Evolutionary conservation across 768 basidiomycete genomes (phyloP).

Genomic region (Pleurotus pulmonarius): DNA sequence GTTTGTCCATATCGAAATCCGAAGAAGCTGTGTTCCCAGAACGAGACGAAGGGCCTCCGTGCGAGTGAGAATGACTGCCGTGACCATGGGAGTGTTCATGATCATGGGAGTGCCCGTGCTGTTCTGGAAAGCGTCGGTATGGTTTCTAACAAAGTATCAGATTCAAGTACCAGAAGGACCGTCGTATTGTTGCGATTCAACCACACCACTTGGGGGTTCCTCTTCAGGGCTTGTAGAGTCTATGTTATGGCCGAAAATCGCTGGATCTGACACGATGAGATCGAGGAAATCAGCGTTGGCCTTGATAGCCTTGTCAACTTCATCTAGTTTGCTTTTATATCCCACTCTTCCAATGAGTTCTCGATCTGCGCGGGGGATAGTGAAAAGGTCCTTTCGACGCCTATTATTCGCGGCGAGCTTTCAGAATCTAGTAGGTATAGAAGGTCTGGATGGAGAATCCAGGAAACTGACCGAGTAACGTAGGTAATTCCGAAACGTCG

Average conservation of each 20-base stretch:
- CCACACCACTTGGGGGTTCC: slow-evolving; percentile 24
- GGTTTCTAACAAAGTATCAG: background rate
- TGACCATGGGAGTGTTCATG: slow-evolving; percentile 30
- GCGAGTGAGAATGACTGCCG: slow-evolving; percentile 23
- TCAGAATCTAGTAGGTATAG: slow-evolving; percentile 3
- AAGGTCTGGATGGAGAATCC: slow-evolving; percentile 5
- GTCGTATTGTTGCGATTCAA: slow-evolving; percentile 7
- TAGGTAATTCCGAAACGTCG: slow-evolving; percentile 73
- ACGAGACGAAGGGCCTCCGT: slow-evolving; percentile 11
- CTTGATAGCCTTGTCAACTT: slow-evolving; percentile 77
- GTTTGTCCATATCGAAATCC: slow-evolving; percentile 84
- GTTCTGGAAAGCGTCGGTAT: slow-evolving; percentile 17
- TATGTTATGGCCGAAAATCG: slow-evolving; percentile 65
- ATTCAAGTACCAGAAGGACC: background rate
- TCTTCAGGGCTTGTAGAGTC: slow-evolving; percentile 18
- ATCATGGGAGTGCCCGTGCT: slow-evolving; percentile 22
- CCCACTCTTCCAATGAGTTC: slow-evolving; percentile 64
- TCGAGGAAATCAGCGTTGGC: slow-evolving; percentile 77
- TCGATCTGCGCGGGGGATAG: slow-evolving; percentile 66
- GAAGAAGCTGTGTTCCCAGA: slow-evolving; percentile 38
- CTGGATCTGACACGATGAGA: slow-evolving; percentile 71
- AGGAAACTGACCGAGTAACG: slow-evolving; percentile 58
- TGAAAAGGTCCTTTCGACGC: slow-evolving; percentile 75
- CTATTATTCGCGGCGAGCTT: slow-evolving; percentile 53
- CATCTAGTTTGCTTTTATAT: slow-evolving; percentile 75